Base-by-base conservation (phyloP, 2,329 filamentous ascomycete genomes). In the Sarocladium brachiariae region DNA sequence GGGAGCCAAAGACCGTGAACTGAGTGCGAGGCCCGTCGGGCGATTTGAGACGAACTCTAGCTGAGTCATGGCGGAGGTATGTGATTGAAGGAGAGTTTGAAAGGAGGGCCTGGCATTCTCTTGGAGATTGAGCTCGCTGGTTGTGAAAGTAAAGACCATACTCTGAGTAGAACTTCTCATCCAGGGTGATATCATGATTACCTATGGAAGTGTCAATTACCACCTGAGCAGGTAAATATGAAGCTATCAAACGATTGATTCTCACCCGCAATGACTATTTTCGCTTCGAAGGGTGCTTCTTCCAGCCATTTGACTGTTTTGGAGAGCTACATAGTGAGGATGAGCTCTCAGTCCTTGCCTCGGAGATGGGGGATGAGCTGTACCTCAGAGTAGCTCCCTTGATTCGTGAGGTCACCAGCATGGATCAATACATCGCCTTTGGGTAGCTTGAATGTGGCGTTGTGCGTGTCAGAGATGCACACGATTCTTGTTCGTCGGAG, bases 381-480 rank as follows among this genome's bases (percentile, higher is more conserved):
- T 54, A 75, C 74, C 67, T 83, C 80, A 6, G 69, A 70, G 55
- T 71, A 70, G 55, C 70, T 83, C 14, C 87, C 87, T 61, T 86
- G 81, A 62, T 89, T 89, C 3, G 86, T 88, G 56, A 91, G 65
- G 61, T 91, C 87, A 6, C 87, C 86, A 1, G 86, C 86, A 61
- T 89, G 86, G 47, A 90, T 82, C 30, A 91, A 72, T 8, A 91
- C 78, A 61, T 91, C 85, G 35, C 86, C 87, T 19, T 74, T 75
- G 0, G 87, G 86, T 1, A 89, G 73, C 58, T 80, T 83, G 57
- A 78, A 72, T 2, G 74, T 73, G 56, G 71, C 75, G 62, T 87
- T 87, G 65, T 90, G 86, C 2, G 86, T 90, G 66, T 91, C 87
- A 3, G 86, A 87, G 51, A 90, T 76, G 67, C 85, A 89, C 49